Base-by-base conservation (phyloP, 2,329 filamentous ascomycete genomes). In the Penicillium nordicum region DNA sequence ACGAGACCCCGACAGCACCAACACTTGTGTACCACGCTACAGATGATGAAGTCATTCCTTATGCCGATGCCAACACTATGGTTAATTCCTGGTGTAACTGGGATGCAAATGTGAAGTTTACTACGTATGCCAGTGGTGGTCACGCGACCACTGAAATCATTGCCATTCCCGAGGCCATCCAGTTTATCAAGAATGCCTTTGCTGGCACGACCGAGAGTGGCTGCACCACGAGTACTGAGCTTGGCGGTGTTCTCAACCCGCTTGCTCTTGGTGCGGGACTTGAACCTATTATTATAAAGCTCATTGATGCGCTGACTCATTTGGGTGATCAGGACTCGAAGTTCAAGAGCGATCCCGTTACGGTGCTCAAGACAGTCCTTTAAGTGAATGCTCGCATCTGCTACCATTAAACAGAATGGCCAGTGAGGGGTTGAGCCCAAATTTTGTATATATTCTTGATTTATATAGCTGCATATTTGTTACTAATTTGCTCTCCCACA, bases 11-110 rank as follows among this genome's bases (percentile, higher is more conserved):
- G 5, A 64, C 63, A 0, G 67, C 62, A 1, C 67, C 66, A 4
- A 58, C 68, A 4, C 65, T 68, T 37, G 55, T 68, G 5, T 70
- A 70, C 37, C 67, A 70, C 42, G 65, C 62, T 11, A 54, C 60
- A 5, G 40, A 63, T 3, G 67, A 70, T 32, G 66, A 68, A 29
- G 45, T 69, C 30, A 69, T 70, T 25, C 64, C 65, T 1, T 68
- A 67, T 25, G 21, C 46, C 2, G 54, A 67, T 11, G 63, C 64
- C 2, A 50, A 57, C 6, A 40, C 54, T 3, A 32, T 67, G 58
- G 64, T 60, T 9, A 41, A 66, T n/a, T 52, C 63, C 7, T 68
- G 66, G 66, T 68, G 66, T 14, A 30, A 43, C 3, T 54, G 60
- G 32, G 65, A 62, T 3, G 67, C 62, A 2, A 53, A 51, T 16